A percentile compares a stretch with the other conserved stretches of the same genome.
Conservation (phyloP, 139 green algal species). For the Auxenochlorella pyrenoidosa region DNA sequence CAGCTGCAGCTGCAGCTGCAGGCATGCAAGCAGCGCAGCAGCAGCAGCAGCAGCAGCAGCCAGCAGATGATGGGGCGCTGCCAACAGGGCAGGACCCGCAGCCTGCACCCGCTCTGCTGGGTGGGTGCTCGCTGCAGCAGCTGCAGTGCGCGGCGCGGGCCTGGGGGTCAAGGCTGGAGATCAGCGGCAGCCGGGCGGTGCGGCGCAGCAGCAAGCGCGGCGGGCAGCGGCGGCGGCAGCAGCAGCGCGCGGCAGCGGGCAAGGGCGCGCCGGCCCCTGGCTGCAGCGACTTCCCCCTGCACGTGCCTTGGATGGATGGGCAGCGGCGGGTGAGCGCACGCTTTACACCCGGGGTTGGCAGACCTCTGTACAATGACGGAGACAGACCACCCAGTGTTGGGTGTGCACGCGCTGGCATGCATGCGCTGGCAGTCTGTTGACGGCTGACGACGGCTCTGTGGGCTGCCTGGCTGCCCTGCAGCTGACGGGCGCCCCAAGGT, state of each 20-base stretch:
- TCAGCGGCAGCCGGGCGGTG: background rate
- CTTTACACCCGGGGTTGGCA: too few species aligned
- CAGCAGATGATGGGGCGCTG: background rate
- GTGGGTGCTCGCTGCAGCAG: background rate
- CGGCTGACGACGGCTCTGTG: background rate
- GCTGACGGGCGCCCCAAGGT: constrained; percentile 37
- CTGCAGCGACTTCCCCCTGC: constrained; percentile 8
- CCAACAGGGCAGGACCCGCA: background rate
- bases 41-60: background rate
- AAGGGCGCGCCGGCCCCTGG: background rate
- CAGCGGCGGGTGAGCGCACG: constrained; percentile 8
- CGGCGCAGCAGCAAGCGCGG: constrained; percentile 13
- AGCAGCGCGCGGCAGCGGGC: background rate
- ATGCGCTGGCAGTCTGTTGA: background rate
- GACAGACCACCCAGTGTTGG: background rate
- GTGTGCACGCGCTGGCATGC: background rate
- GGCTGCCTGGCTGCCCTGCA: background rate
- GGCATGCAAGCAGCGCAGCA: background rate
- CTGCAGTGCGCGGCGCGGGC: background rate
- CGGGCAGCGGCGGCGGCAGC: background rate
- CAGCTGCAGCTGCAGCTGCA: background rate
- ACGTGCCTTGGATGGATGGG: constrained; percentile 42
- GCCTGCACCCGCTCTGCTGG: background rate
- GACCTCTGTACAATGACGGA: too few species aligned
- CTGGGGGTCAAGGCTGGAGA: constrained; percentile 32